Conservation (phyloP, 495 filamentous ascomycete species). For the Hyaloscypha bicolor region DNA sequence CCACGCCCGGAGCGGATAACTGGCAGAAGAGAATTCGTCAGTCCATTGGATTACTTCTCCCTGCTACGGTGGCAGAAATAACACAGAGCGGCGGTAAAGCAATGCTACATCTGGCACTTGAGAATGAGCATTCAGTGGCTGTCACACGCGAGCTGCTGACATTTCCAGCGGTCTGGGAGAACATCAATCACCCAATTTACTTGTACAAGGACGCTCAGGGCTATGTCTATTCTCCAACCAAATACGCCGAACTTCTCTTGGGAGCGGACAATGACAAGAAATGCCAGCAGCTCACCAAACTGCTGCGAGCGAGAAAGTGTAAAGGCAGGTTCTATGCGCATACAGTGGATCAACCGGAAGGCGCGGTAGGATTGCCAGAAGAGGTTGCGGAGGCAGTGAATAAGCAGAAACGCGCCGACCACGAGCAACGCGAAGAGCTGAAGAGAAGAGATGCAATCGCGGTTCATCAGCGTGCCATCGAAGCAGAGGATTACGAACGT, state of each 20-base stretch:
- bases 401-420: conserved; percentile 7
- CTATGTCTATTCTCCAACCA: conserved; percentile 16
- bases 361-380: conserved; percentile 3
- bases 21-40: conserved; percentile 7
- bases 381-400: conserved; percentile 4
- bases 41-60: conserved; percentile 6
- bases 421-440: conserved; percentile 13
- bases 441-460: background rate
- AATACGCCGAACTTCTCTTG: conserved; percentile 12
- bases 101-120: conserved; percentile 15
- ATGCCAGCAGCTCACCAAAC: conserved; percentile 2
- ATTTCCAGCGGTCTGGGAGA: conserved; percentile 7
- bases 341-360: background rate
- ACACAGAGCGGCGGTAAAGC: conserved; percentile 4
- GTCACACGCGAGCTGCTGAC: conserved; percentile 3
- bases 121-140: background rate
- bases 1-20: conserved; percentile 5
- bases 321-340: conserved; percentile 5
- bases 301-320: conserved; percentile 5
- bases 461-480: conserved; percentile 4
- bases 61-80: background rate
- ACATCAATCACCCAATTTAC: conserved; percentile 8
- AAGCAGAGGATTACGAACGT: conserved; percentile 1
- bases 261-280: conserved; percentile 1
- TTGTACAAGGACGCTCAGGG: conserved; percentile 1